Conservation (phyloP, 805 yeast genomes). For the Candida suzukii region DNA sequence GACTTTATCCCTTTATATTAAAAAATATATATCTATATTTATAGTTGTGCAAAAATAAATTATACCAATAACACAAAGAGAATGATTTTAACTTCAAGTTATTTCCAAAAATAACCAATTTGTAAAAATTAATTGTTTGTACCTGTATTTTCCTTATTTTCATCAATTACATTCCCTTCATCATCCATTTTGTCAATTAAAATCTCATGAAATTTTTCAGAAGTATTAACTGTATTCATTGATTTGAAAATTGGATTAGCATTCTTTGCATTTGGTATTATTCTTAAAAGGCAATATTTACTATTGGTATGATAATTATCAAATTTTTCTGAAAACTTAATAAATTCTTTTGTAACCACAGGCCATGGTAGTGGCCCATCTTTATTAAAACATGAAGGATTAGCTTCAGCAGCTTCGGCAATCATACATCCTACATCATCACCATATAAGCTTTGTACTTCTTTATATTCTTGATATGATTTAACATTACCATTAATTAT, state of each 20-base stretch:
- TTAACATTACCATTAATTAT: conserved; percentile 76
- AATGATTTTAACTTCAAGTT: no score
- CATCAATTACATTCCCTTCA: conserved; percentile 21
- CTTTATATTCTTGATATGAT: conserved; percentile 43
- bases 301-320: conserved; percentile 67
- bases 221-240: conserved; percentile 49
- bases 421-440: conserved; percentile 84
- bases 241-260: conserved; percentile 44
- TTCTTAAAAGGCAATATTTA: conserved; percentile 72
- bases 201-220: conserved; percentile 37
- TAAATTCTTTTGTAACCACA: conserved; percentile 46
- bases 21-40: no score
- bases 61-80: no score
- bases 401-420: conserved; percentile 83
- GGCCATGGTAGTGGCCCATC: conserved; percentile 46
- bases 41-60: no score
- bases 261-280: conserved; percentile 46
- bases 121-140: no score
- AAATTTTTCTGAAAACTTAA: conserved; percentile 42
- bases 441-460: conserved; percentile 45
- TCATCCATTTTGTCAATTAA: conserved; percentile 27
- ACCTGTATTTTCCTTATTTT: conserved; percentile 1
- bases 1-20: no score
- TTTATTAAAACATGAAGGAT: conserved; percentile 67
- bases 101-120: background rate